These are phyloP conservation scores for Liriodendron chinense DNA, from an alignment of 164 flowering plant species.

Conservation along the genomic window DNA sequence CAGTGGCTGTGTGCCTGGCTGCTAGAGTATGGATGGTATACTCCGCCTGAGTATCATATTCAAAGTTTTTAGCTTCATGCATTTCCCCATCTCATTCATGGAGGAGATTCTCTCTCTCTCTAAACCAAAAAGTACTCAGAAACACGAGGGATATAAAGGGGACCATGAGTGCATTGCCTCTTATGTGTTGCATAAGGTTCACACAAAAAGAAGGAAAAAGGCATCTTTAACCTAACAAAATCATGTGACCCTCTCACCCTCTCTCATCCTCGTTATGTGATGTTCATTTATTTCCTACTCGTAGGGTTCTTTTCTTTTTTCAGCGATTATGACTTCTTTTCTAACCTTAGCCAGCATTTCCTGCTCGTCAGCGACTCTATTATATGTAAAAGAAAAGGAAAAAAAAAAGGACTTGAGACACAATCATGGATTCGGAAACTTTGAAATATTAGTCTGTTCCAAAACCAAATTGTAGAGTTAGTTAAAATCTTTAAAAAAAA, in stretches of 20 bases:
- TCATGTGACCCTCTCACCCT: slow-evolving; percentile 14
- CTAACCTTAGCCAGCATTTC: not conserved
- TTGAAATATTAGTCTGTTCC: not conserved
- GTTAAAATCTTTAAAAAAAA: no score
- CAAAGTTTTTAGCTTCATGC: not conserved
- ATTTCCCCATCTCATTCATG: not conserved
- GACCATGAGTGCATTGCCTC: slow-evolving; percentile 11
- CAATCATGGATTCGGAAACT: not conserved
- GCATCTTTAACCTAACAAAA: slow-evolving; percentile 15
- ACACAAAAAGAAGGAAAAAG: slow-evolving; percentile 3
- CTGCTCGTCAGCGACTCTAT: not conserved
- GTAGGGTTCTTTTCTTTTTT: not conserved
- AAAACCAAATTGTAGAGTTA: no score
- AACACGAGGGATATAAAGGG: slow-evolving; percentile 1
- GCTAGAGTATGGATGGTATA: no score
- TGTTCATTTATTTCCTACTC: slow-evolving; percentile 7
- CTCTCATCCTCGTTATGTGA: slow-evolving; percentile 4
- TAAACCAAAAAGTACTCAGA: not conserved
- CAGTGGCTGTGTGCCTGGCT: no score
- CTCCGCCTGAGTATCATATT: no score
- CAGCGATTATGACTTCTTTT: not conserved
- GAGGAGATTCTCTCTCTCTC: slow-evolving; percentile 6
- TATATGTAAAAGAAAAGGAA: no score
- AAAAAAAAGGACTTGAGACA: not conserved
- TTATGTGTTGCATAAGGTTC: slow-evolving; percentile 10